These are phyloP conservation scores for Solanum chacoense DNA, from an alignment of 305 asterid species.

Conservation along the genomic window DNA sequence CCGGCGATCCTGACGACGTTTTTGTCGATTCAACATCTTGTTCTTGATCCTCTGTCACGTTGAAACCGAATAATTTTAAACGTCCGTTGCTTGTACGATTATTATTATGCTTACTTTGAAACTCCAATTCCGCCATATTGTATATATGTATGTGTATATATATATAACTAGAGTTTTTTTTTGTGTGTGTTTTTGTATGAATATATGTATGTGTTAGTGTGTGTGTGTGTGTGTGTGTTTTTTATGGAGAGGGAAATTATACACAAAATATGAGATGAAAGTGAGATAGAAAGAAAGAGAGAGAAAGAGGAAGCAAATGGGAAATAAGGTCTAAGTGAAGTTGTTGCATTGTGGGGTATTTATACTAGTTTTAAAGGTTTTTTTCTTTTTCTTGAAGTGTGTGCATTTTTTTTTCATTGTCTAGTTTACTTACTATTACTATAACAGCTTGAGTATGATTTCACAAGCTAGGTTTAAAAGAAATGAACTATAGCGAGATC, in stretches of 20 bases:
- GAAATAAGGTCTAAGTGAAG: conserved; percentile 13
- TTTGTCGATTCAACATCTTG: conserved; percentile 40
- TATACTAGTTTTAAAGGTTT: conserved; percentile 31
- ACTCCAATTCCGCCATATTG: conserved; percentile 47
- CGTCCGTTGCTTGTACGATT: conserved; percentile 31
- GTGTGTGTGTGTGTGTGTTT: background rate
- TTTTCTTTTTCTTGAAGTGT: background rate
- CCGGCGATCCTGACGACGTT: conserved; percentile 40
- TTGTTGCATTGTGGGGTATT: conserved; percentile 66
- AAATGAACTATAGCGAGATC: rapidly evolving
- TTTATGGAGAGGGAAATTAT: background rate
- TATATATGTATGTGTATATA: background rate
- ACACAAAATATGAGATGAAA: conserved; percentile 5
- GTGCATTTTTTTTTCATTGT: background rate
- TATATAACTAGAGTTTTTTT: background rate
- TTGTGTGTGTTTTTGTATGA: background rate
- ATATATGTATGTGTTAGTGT: background rate
- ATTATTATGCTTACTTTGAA: conserved; percentile 18
- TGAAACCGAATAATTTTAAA: conserved; percentile 74
- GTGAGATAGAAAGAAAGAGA: conserved; percentile 9
- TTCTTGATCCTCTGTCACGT: conserved; percentile 47
- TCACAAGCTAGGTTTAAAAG: background rate
- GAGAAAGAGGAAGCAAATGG: background rate
- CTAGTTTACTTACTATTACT: background rate
- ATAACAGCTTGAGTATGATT: background rate